phyloP scores from a whole-genome alignment of 2,329 filamentous ascomycete species.

The Botrytis medusae region DNA sequence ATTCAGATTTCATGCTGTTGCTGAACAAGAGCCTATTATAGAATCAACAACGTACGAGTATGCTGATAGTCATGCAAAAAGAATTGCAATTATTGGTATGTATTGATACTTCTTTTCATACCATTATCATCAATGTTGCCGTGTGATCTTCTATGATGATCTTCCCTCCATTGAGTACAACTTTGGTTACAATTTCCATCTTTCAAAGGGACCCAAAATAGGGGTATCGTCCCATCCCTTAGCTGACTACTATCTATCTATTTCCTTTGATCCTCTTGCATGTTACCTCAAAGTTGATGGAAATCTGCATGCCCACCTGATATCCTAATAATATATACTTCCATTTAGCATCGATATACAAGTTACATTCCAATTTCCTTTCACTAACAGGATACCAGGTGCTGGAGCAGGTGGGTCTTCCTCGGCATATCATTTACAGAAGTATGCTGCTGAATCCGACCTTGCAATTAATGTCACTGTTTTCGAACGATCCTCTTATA shows the following conservation, averaged over 20 bases:
- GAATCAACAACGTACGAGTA: constrained; percentile 24
- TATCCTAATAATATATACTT: background rate
- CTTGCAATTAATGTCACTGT: constrained; percentile 76
- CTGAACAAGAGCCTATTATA: constrained; percentile 8
- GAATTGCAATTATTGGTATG: constrained; percentile 41
- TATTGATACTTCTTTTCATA: constrained; percentile 11
- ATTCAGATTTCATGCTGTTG: constrained; percentile 27
- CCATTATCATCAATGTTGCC: background rate
- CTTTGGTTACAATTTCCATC: background rate
- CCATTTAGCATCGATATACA: background rate
- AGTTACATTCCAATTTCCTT: background rate
- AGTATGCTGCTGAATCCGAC: constrained; percentile 61
- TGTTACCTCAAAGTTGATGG: background rate
- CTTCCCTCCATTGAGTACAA: background rate
- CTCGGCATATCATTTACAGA: constrained; percentile 76
- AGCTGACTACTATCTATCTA: background rate
- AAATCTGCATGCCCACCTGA: background rate
- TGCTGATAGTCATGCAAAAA: constrained; percentile 31
- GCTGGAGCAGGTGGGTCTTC: constrained; percentile 88
- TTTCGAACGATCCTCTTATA: constrained; percentile 74
- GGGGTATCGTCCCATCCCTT: background rate
- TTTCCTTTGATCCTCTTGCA: background rate
- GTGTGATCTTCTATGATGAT: background rate
- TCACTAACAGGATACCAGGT: constrained; percentile 51
- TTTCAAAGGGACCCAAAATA: background rate